Base-by-base conservation (phyloP, 768 basidiomycete genomes). In the Mycena haematopus region DNA sequence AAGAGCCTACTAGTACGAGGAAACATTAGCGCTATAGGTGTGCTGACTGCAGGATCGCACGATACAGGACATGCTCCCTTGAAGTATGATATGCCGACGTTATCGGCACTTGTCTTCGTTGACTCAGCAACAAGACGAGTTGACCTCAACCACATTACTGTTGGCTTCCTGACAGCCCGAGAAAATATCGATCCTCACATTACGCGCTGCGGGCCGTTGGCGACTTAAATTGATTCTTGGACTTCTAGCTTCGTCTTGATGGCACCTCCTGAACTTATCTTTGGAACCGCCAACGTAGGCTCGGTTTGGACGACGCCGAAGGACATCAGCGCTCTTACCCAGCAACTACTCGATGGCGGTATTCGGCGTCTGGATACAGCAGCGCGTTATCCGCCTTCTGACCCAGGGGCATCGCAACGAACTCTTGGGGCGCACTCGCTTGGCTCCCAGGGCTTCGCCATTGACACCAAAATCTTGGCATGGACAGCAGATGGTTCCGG, bases 201-300 rank as follows among this genome's bases (percentile, higher is more conserved):
- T 42, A 42, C n/a, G n/a, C 42, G 42, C 42, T 42, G 19, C 19
- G 42, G 42, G 42, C 42, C 42, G 42, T 21, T 21, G n/a, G 42
- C 36, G 11, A 2, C 5, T 17, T 42, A n/a, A n/a, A 42, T 6
- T 6, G 14, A 42, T 42, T 42, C 42, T 6, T 8, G 42, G 8
- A 42, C n/a, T 11, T 17, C 1, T 21, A 4, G 21, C 25, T 49
- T 19, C 31, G 10, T 21, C 2, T 31, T 29, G 1, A 50, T 50
- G 49, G 49, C 29, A 9, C 29, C 49, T 50, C 49, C 49, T n/a
- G 25, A 50, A 33, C 49, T 50, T 27, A 50, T 50, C 29, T 50
- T 50, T 21, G 49, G 49, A 4, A 33, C 49, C n/a, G 49, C 49
- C 7, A 50, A 50, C n/a, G 49, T 50, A 8, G 49, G 49, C 29